Percentiles rank a stretch among this genome's conserved stretches.
phyloP scores from a whole-genome alignment of 495 filamentous ascomycete genomes.

The Choiromyces venosus region DNA sequence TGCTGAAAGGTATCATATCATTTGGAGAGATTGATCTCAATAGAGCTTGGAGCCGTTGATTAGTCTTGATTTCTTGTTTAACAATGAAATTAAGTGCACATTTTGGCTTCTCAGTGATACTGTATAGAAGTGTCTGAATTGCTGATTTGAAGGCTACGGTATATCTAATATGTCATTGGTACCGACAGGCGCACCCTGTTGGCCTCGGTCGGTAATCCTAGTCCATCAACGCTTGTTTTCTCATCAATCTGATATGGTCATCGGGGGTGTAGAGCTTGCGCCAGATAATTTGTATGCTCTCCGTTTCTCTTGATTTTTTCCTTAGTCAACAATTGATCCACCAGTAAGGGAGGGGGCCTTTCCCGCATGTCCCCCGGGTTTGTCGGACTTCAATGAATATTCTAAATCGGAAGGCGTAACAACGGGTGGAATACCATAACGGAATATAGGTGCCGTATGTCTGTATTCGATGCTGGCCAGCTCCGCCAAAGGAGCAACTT shows the following conservation, averaged over 20 bases:
- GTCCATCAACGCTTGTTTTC: neutral
- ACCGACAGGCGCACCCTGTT: neutral
- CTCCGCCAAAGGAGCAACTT: neutral
- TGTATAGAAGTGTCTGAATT: neutral
- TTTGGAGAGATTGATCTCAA: neutral
- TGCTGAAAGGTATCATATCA: neutral
- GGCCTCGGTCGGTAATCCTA: neutral
- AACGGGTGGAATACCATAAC: neutral
- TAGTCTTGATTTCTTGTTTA: neutral
- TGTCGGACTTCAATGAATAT: neutral
- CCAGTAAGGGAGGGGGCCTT: neutral
- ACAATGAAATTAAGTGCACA: neutral
- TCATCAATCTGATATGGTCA: neutral
- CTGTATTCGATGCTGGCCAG: neutral
- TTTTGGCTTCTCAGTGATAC: neutral
- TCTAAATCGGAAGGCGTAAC: neutral
- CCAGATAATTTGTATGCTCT: neutral
- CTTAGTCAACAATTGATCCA: neutral
- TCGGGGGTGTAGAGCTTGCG: neutral
- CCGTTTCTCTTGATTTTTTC: neutral
- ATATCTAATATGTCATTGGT: neutral
- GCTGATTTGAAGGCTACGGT: neutral
- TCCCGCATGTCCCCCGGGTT: neutral
- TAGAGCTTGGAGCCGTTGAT: neutral
- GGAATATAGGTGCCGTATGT: neutral